Evolutionary conservation across 176 grass and related monocot species (phyloP), one percentile per base, ranked within the genome.

Genomic region (Pharus latifolius): DNA sequence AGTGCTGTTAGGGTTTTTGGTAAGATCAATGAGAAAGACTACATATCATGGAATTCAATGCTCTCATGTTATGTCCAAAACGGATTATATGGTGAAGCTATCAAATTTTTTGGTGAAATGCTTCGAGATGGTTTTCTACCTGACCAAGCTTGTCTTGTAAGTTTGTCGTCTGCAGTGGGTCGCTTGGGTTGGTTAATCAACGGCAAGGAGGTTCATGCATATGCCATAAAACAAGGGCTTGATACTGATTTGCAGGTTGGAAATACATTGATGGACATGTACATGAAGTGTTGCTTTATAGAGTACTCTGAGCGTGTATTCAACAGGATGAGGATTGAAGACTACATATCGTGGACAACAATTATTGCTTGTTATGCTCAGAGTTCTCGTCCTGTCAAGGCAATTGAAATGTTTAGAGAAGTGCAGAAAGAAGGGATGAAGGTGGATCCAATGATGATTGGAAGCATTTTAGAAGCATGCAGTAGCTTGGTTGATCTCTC

Each of bases 231-330:
- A 48, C 70, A 80, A 50, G 73, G 51, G 63, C 85, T 97, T 56
- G 66, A 84, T 75, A 79, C 47, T 46, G 82, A 86, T 68, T 72
- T 89, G 46, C 83, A 87, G 82, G 86, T 92, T 42, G 83, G 62
- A 50, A 97, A 97, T 80, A 84, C 86, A 31, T 70, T 97, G 48
- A 85, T 97, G 44, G 93, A 97, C 78, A 97, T 92, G 93, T 92
- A 97, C 64, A 80, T 76, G 42, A 97, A 85, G 63, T 97, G 89
- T 34, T 11, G 12, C 28, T 60, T 58, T 24, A 19, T 80, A 52
- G 69, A 74, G 30, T 97, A 84, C 20, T 65, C 86, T 13, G 47
- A 61, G 0, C 45, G 29, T 26, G 44, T 92, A 25, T 97, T 97
- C 68, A 69, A 85, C 51, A 80, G 80, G 47, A 64, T 92, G 80